Evolutionary conservation across 331 rosid species (phyloP), one percentile per base, ranked within the genome.

Genomic region (Saraca asoca): DNA sequence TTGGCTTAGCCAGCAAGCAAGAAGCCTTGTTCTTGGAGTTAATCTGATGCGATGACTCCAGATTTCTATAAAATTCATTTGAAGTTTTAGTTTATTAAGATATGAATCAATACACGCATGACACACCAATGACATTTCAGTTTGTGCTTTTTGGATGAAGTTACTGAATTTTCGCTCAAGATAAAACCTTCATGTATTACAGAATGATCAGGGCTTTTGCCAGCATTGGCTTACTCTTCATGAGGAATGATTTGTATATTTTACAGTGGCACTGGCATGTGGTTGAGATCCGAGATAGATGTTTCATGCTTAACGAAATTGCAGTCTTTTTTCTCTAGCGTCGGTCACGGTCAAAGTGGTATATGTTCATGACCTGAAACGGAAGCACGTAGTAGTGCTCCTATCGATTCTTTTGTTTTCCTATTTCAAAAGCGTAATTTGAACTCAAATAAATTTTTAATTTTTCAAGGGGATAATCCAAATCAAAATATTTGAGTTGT

Each of bases 21-120:
- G 98, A 91, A 79, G 95, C 92, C 53, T 83, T 91, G 78, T 88
- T 73, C 78, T 79, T 91, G 82, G 98, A 88, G 87, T 81, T 78
- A 67, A 83, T 85, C 13, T 87, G 24, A 66, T 64, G 66, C 24
- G 18, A 24, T 51, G 78, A 70, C 60, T 70, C 76, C 76, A 41
- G 45, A 62, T 55, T 65, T 67, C 64, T 75, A 58, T 51, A 79
- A 64, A 49, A 62, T 45, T 51, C 39, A 7, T 54, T 62, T 48
- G 58, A 68, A 73, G 72, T 57, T 66, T 74, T 66, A 48, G 56
- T 76, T 66, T 31, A 55, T 57, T 62, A 13, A 50, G 61, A 24
- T 61, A 74, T 68, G 70, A 62, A 77, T 72, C 64, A 19, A 57
- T 57, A 29, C 49, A 61, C 55, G 66, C 56, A n/a, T n/a, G n/a